Percentiles rank a stretch among this genome's conserved stretches.
These are phyloP conservation scores for Porpolomopsis calyptriformis DNA, from an alignment of 768 basidiomycete genomes.

Conservation along the genomic window DNA sequence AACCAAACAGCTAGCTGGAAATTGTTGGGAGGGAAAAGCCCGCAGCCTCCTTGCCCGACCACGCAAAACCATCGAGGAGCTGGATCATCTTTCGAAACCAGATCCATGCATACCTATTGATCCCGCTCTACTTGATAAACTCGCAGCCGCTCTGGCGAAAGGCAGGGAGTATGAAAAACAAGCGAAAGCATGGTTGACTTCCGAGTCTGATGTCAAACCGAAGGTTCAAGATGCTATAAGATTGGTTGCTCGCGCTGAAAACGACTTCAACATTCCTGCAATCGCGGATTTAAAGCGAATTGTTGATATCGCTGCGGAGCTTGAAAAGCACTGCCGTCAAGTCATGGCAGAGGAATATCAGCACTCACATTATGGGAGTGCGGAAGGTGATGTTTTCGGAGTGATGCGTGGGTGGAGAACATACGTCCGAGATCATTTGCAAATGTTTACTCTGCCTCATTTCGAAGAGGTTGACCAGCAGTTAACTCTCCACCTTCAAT, in stretches of 20 bases:
- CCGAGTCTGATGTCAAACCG: constrained; percentile 47
- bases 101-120: constrained; percentile 64
- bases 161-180: constrained; percentile 75
- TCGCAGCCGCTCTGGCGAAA: constrained; percentile 54
- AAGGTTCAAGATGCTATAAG: constrained; percentile 59
- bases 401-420: constrained; percentile 64
- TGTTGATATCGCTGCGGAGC: constrained; percentile 67
- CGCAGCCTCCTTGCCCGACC: constrained; percentile 55
- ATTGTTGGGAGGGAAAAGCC: constrained; percentile 69
- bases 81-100: constrained; percentile 61
- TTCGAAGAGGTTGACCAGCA: constrained; percentile 67
- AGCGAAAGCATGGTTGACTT: constrained; percentile 58
- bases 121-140: constrained; percentile 48
- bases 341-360: constrained; percentile 57
- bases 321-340: constrained; percentile 65
- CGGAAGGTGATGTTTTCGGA: constrained; percentile 56
- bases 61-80: constrained; percentile 63
- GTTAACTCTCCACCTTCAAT: constrained; percentile 53
- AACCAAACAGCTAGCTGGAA: constrained; percentile 53
- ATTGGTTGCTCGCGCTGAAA: constrained; percentile 60
- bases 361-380: constrained; percentile 37
- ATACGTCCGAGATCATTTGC: constrained; percentile 61
- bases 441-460: constrained; percentile 60
- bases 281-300: constrained; percentile 56
- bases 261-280: constrained; percentile 63